Conservation (phyloP, 1,139 yeast species). For the Scheffersomyces illinoinensis region DNA sequence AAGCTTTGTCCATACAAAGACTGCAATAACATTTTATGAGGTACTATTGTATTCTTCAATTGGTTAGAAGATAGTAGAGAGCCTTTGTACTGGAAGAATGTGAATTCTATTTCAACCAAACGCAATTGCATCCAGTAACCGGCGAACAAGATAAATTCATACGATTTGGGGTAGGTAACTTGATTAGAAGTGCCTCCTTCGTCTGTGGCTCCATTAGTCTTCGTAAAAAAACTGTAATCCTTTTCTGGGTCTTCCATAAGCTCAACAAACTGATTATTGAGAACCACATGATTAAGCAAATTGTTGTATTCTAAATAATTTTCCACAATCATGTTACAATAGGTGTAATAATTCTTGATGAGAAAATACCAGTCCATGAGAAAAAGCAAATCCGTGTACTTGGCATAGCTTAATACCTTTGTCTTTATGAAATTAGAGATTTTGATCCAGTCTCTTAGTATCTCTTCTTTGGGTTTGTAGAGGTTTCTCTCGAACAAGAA, state of each 20-base stretch:
- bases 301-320: constrained; percentile 34
- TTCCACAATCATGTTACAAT: constrained; percentile 23
- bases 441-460: constrained; percentile 25
- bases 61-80: constrained; percentile 28
- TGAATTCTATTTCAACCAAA: constrained; percentile 28
- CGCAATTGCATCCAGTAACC: constrained; percentile 33
- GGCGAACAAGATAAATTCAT: constrained; percentile 22
- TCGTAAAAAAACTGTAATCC: neutral
- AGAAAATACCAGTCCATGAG: constrained; percentile 33
- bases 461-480: constrained; percentile 8
- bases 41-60: constrained; percentile 27
- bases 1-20: constrained; percentile 17
- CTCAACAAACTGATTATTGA: constrained; percentile 27
- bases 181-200: neutral
- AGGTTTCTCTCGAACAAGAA: constrained; percentile 8
- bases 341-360: constrained; percentile 25
- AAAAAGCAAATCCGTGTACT: constrained; percentile 26
- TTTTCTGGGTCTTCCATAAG: constrained; percentile 15
- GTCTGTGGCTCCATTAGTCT: neutral
- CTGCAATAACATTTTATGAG: constrained; percentile 20
- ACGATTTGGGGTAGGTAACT: constrained; percentile 9
- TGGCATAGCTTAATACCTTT: constrained; percentile 19
- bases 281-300: constrained; percentile 27
- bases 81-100: constrained; percentile 35
- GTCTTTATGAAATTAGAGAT: constrained; percentile 23